Evolutionary conservation across 208 protist species (phyloP).

Genomic region (Giardia muris): DNA sequence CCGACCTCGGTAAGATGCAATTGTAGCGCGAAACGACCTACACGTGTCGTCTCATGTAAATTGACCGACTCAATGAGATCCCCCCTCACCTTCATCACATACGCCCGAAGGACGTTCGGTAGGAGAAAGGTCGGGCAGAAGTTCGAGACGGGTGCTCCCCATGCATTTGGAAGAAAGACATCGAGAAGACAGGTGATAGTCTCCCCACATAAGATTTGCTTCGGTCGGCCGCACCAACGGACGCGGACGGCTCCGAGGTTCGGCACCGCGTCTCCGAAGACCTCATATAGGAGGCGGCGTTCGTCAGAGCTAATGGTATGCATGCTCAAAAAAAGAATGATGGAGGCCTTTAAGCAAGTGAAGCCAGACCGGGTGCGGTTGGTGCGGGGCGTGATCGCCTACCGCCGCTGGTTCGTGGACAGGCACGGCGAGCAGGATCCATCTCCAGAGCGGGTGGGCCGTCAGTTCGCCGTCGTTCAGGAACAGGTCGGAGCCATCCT

Average conservation of each 20-base stretch:
- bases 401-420: not conserved
- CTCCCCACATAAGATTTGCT: not conserved
- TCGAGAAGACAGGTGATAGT: not conserved
- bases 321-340: not conserved
- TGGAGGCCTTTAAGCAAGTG: not conserved
- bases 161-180: not conserved
- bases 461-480: not conserved
- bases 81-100: not conserved
- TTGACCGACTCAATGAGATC: not conserved
- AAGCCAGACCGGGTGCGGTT: not conserved
- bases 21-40: not conserved
- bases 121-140: not conserved
- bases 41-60: not conserved
- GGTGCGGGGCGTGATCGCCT: not conserved
- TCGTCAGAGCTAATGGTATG: not conserved
- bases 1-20: not conserved
- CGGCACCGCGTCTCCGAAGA: not conserved
- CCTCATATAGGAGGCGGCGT: not conserved
- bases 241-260: not conserved
- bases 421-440: not conserved
- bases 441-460: not conserved
- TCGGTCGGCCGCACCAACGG: not conserved
- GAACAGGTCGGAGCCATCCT: not conserved
- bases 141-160: not conserved
- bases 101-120: not conserved